A percentile compares a stretch with the other conserved stretches of the same genome.
Evolutionary conservation across 805 yeast species (phyloP).

Genomic region (Ogataea pilisensis): DNA sequence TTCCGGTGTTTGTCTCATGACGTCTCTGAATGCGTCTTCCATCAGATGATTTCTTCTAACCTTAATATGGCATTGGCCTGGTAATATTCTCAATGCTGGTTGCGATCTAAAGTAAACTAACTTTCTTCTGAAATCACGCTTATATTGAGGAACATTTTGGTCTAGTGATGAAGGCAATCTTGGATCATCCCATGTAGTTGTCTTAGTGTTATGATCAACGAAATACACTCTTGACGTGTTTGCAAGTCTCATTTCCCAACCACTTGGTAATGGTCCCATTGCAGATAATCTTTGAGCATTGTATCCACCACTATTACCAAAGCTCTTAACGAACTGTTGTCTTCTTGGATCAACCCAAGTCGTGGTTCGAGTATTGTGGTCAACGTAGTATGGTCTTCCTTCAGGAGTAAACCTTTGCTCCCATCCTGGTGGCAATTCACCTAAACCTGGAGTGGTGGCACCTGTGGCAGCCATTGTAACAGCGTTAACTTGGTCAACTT

Average conservation of each 20-base stretch:
- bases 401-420: slow-evolving; percentile 97
- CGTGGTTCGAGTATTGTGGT: slow-evolving; percentile 98
- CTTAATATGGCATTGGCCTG: slow-evolving; percentile 98
- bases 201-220: slow-evolving; percentile 98
- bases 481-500: slow-evolving; percentile 39
- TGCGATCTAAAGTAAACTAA: slow-evolving; percentile 97
- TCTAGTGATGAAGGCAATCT: slow-evolving; percentile 95
- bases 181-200: slow-evolving; percentile 99
- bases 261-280: slow-evolving; percentile 95
- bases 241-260: slow-evolving; percentile 99
- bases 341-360: slow-evolving; percentile 99
- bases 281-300: slow-evolving; percentile 98
- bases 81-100: slow-evolving; percentile 93
- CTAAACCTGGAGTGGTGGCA: slow-evolving; percentile 91
- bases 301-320: slow-evolving; percentile 85
- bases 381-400: slow-evolving; percentile 97
- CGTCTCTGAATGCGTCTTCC: slow-evolving; percentile 97
- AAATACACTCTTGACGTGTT: slow-evolving; percentile 98
- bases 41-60: slow-evolving; percentile 95
- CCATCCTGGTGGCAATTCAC: slow-evolving; percentile 98
- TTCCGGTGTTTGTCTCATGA: slow-evolving; percentile 98
- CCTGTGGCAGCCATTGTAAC: slow-evolving; percentile 66
- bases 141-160: slow-evolving; percentile 98
- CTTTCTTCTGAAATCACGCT: slow-evolving; percentile 97
- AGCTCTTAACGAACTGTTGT: slow-evolving; percentile 95